phyloP scores from a whole-genome alignment of 208 protist species.

The Trypanosoma grayi region DNA sequence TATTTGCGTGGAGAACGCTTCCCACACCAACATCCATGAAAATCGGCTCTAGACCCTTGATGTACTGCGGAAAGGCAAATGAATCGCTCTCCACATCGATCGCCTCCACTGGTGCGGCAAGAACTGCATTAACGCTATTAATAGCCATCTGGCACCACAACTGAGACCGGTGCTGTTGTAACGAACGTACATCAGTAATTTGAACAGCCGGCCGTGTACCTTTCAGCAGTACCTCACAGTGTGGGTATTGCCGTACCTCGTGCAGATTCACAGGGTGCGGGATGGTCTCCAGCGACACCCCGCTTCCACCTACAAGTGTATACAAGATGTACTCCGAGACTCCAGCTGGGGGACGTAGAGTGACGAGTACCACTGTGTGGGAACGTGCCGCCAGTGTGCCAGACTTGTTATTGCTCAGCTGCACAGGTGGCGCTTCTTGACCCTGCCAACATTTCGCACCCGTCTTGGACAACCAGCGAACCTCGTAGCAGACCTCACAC shows the following conservation, averaged over 20 bases:
- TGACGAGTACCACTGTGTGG: slow-evolving; percentile 79
- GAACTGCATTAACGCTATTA: slow-evolving; percentile 71
- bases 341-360: slow-evolving; percentile 49
- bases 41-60: slow-evolving; percentile 64
- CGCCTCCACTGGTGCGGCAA: slow-evolving; percentile 49
- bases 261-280: slow-evolving; percentile 33
- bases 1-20: slow-evolving; percentile 22
- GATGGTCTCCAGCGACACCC: slow-evolving; percentile 30
- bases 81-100: slow-evolving; percentile 41
- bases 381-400: slow-evolving; percentile 79
- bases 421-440: slow-evolving; percentile 22
- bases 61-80: slow-evolving; percentile 79
- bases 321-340: slow-evolving; percentile 80
- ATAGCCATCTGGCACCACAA: slow-evolving; percentile 81
- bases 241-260: slow-evolving; percentile 61
- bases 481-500: slow-evolving; percentile 75
- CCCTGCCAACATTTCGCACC: slow-evolving; percentile 21
- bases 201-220: slow-evolving; percentile 76
- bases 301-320: slow-evolving; percentile 48
- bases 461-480: slow-evolving; percentile 38
- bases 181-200: slow-evolving; percentile 71
- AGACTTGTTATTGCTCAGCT: slow-evolving; percentile 42
- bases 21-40: slow-evolving; percentile 80
- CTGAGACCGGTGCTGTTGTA: slow-evolving; percentile 47
- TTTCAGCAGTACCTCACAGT: slow-evolving; percentile 56